Conservation (phyloP, 495 filamentous ascomycete genomes). For the Clohesyomyces aquaticus region DNA sequence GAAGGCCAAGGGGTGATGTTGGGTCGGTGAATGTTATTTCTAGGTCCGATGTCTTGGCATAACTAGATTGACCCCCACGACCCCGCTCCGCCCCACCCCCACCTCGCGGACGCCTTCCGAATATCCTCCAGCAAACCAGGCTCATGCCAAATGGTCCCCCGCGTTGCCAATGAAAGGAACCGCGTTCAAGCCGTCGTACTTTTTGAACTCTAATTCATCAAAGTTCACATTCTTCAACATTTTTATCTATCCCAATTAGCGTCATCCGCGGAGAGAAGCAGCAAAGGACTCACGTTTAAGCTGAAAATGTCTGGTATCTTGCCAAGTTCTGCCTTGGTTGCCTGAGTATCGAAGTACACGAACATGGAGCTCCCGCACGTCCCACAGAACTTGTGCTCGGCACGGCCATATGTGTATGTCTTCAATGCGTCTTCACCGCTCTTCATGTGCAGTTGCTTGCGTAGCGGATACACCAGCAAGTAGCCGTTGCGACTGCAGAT, state of each 20-base stretch:
- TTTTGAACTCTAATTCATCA: slow-evolving; percentile 31
- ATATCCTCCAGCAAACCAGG: background rate
- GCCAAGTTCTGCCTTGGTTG: slow-evolving; percentile 22
- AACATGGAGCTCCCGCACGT: slow-evolving; percentile 31
- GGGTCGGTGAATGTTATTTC: background rate
- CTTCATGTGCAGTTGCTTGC: slow-evolving; percentile 41
- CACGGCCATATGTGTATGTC: slow-evolving; percentile 28
- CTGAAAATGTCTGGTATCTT: slow-evolving; percentile 21
- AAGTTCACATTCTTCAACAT: slow-evolving; percentile 46
- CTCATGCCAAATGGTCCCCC: slow-evolving; percentile 16
- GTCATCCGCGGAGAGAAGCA: background rate
- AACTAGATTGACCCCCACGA: no score
- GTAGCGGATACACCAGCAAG: slow-evolving; percentile 46
- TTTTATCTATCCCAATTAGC: slow-evolving; percentile 26
- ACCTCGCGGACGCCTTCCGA: no score
- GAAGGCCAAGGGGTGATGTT: background rate
- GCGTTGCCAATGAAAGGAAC: slow-evolving; percentile 23
- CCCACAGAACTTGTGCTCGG: slow-evolving; percentile 28
- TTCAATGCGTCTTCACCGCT: slow-evolving; percentile 31
- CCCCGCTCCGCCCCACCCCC: no score
- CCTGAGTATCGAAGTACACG: slow-evolving; percentile 34
- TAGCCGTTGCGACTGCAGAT: slow-evolving; percentile 52
- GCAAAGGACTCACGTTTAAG: slow-evolving; percentile 38
- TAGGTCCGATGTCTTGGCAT: slow-evolving; percentile 3
- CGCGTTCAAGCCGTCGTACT: slow-evolving; percentile 36